Percentiles rank a stretch among this genome's conserved stretches.
Evolutionary conservation across 495 filamentous ascomycete species (phyloP).

Genomic region (Aspergillus baeticus): DNA sequence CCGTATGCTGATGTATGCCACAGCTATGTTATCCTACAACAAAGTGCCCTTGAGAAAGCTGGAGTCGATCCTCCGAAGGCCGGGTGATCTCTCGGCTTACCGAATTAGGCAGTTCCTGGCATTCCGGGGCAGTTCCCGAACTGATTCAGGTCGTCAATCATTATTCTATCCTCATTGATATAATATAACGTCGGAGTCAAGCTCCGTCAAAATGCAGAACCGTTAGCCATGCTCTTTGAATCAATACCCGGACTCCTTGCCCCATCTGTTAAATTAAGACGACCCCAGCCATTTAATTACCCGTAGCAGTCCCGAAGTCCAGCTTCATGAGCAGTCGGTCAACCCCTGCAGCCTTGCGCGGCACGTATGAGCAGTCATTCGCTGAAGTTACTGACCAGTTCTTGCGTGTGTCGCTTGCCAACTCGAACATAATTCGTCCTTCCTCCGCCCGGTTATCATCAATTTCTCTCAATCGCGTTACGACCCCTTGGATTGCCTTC

Average conservation of each 20-base stretch:
- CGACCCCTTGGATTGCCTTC: constrained; percentile 60
- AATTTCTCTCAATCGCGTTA: constrained; percentile 58
- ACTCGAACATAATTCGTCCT: constrained; percentile 38
- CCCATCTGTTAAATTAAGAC: neutral
- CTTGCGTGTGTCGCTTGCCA: constrained; percentile 16
- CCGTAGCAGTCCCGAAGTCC: constrained; percentile 59
- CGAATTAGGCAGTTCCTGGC: neutral
- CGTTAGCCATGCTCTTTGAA: neutral
- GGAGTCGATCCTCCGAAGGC: too few species aligned
- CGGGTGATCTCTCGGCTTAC: constrained; percentile 2
- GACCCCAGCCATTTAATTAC: neutral
- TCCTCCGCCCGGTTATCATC: constrained; percentile 51
- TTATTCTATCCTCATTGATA: neutral
- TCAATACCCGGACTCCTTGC: neutral
- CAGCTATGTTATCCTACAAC: too few species aligned
- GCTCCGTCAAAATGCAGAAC: neutral
- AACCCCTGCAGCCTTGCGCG: constrained; percentile 66
- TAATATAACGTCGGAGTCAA: neutral
- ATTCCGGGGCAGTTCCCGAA: neutral
- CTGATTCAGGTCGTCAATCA: neutral
- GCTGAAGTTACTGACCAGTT: constrained; percentile 10
- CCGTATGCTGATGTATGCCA: neutral
- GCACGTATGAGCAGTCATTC: constrained; percentile 49
- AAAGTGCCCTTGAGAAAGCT: too few species aligned
- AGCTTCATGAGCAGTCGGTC: constrained; percentile 84